A percentile compares a stretch with the other conserved stretches of the same genome.
Evolutionary conservation across 225 moss, liverwort and hornwort genomes (phyloP).

Genomic region (Pseudoscleropodium purum): DNA sequence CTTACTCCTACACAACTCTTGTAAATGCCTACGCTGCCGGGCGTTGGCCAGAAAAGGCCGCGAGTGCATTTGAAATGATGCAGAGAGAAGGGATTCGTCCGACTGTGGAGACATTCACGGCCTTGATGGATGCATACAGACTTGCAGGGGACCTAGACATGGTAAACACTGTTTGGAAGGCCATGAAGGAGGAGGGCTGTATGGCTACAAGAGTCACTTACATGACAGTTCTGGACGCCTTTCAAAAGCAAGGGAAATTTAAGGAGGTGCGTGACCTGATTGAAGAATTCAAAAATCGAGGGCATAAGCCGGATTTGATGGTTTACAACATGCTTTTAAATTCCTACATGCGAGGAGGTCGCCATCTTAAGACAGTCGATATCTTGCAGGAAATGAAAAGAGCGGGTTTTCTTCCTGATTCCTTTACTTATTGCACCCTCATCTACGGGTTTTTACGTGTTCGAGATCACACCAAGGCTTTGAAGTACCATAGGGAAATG

Average conservation of each 20-base stretch:
- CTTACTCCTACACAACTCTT: constrained; percentile 69
- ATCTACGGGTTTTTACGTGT: constrained; percentile 73
- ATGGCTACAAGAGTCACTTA: constrained; percentile 63
- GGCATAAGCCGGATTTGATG: constrained; percentile 61
- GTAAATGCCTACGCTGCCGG: constrained; percentile 73
- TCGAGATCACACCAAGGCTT: constrained; percentile 67
- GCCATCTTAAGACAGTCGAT: constrained; percentile 43
- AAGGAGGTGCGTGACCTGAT: constrained; percentile 77
- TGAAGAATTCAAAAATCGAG: constrained; percentile 59
- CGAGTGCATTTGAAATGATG: constrained; percentile 69
- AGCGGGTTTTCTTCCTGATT: constrained; percentile 59
- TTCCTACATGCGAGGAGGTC: constrained; percentile 71
- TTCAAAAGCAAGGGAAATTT: constrained; percentile 71
- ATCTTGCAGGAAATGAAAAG: constrained; percentile 59
- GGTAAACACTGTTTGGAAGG: constrained; percentile 61
- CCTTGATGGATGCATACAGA: constrained; percentile 73
- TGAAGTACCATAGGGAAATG: constrained; percentile 75
- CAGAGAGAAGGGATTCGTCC: constrained; percentile 51
- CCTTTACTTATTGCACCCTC: constrained; percentile 79
- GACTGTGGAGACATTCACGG: constrained; percentile 81
- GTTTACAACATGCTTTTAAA: constrained; percentile 90
- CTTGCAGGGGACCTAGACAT: constrained; percentile 53
- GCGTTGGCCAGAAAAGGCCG: constrained; percentile 87
- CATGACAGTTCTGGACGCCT: constrained; percentile 70
- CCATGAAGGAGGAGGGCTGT: constrained; percentile 63